Base-by-base conservation (phyloP, 2,329 filamentous ascomycete species). In the Pseudopyrenochaeta lycopersici region DNA sequence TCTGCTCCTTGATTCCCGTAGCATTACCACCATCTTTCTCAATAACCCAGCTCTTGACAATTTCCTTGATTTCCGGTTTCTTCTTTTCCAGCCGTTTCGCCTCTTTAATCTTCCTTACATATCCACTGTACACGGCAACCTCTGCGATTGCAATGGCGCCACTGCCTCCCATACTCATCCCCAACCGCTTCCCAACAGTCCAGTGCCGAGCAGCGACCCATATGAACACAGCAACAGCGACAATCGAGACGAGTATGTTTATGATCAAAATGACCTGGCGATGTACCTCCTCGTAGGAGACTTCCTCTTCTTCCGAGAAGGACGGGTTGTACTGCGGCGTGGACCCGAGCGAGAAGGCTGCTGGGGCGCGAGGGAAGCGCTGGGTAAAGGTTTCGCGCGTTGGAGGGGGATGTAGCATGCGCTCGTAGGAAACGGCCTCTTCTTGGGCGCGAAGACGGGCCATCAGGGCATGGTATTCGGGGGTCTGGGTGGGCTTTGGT, bases 381-480 rank as follows among this genome's bases (percentile, higher is more conserved):
- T 86, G 82, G 27, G 81, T 75, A 66, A 90, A 88, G 15, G 84
- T 82, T 60, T 90, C 86, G 56, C 80, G 71, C 1, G 78, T 74
- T 1, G 82, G 75, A 1, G 79, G 76, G 1, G 88, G 85, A 58
- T 88, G 87, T 45, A 89, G 78, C 88, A 98, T 92, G 70, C 88
- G 87, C 63, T 91, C 85, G 80, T 98, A 99, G 46, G 86, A 84
- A 56, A 89, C 86, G 62, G 88, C 85, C 80, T 98, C 93, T 78
- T 94, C 90, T 67, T 95, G 88, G 55, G 84, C 86, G 58, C 92
- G 91, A 17, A 99, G 86, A 14, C 89, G 87, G 20, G 88, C 87
- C 92, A 98, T 98, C 1, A 97, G 81, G 6, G 88, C 89, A 74
- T 91, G 90, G 79, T 94, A 98, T 77, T 96, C 90, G 7, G 87